phyloP scores from a whole-genome alignment of 345 rosid species.

The Mangifera indica region DNA sequence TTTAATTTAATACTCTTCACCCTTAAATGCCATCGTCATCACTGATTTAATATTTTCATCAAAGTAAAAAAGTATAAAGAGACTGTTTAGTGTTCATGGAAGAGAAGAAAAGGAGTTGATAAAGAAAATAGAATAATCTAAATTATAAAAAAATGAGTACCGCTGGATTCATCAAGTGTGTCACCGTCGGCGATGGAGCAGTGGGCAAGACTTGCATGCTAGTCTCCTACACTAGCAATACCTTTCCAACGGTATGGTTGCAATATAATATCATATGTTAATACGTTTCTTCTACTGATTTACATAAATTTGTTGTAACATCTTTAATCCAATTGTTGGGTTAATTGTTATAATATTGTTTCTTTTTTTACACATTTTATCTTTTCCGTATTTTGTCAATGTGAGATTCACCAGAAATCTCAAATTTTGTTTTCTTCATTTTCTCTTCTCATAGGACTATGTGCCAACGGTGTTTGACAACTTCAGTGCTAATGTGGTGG shows the following conservation, averaged over 20 bases:
- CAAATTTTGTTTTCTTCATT: background rate
- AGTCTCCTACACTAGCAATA: constrained; percentile 56
- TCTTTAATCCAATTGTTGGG: too few species aligned
- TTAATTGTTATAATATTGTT: too few species aligned
- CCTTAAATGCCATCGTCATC: constrained; percentile 19
- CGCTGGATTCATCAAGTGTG: constrained; percentile 57
- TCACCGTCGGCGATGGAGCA: constrained; percentile 58
- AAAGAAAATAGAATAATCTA: background rate
- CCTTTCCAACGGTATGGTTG: constrained; percentile 45
- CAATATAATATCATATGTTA: too few species aligned
- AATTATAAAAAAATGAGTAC: constrained; percentile 36
- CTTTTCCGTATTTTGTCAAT: too few species aligned
- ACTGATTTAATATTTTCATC: background rate
- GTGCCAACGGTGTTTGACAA: constrained; percentile 58
- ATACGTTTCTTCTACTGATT: too few species aligned
- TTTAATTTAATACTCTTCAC: constrained; percentile 6
- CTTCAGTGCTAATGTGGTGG: constrained; percentile 57
- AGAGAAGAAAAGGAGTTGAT: background rate
- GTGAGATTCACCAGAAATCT: too few species aligned
- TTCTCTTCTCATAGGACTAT: constrained; percentile 35
- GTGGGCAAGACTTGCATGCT: constrained; percentile 60
- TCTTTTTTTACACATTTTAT: too few species aligned
- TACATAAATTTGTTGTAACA: too few species aligned
- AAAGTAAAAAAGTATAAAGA: background rate
- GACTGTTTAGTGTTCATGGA: background rate